A percentile compares a stretch with the other conserved stretches of the same genome.
These are phyloP conservation scores for Capsicum rhomboideum DNA, from an alignment of 257 asterid genomes.

Conservation along the genomic window DNA sequence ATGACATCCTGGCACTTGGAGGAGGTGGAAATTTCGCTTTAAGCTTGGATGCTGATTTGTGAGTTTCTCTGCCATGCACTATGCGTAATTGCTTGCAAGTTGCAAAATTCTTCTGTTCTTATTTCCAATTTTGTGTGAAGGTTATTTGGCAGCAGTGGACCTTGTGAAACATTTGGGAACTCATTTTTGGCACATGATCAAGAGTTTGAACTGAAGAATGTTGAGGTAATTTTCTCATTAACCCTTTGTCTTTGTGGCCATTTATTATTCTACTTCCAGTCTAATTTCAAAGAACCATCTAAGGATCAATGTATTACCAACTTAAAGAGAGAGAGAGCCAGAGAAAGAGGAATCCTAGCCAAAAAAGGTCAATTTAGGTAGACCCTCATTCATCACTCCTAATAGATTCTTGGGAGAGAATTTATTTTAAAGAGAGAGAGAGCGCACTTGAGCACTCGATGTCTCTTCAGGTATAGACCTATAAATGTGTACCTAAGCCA, in stretches of 20 bases:
- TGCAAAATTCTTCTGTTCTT: neutral
- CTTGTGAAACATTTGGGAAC: conserved; percentile 93
- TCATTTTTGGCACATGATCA: conserved; percentile 72
- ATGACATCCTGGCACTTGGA: conserved; percentile 86
- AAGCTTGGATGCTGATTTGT: conserved; percentile 83
- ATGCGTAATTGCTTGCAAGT: neutral
- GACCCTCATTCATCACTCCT: too few species aligned
- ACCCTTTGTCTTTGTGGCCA: neutral
- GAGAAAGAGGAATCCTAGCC: neutral
- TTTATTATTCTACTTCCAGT: neutral
- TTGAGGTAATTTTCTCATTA: conserved; percentile 50
- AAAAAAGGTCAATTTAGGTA: too few species aligned
- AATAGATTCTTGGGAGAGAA: too few species aligned
- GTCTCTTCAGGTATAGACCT: neutral
- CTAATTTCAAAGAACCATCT: neutral
- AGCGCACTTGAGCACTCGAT: neutral
- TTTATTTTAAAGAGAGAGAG: neutral
- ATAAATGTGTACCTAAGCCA: too few species aligned
- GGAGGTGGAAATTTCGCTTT: conserved; percentile 88
- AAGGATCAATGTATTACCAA: neutral
- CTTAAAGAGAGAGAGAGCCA: neutral
- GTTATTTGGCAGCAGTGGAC: conserved; percentile 83
- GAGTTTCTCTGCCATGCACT: conserved; percentile 20
- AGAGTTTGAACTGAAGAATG: conserved; percentile 73
- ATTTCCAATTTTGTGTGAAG: conserved; percentile 19